Evolutionary conservation across 164 flowering plant species (phyloP), one percentile per base, ranked within the genome.

Genomic region (Sextonia rubra): DNA sequence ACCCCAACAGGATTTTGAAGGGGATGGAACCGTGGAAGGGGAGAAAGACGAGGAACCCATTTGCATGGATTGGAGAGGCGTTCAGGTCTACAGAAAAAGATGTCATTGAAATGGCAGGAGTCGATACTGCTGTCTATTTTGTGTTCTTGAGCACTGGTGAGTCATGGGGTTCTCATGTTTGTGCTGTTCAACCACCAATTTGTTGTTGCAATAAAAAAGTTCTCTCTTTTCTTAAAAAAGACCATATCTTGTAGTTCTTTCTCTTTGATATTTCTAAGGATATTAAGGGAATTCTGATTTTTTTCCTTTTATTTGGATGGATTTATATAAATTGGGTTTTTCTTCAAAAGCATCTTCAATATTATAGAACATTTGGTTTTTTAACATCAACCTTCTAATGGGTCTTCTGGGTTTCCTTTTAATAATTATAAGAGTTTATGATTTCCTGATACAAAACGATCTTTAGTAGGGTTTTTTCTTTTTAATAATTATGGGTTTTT

Each of bases 61-160:
- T 91, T 72, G 52, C 92, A 24, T 94, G 98, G 98, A 87, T 89
- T 77, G 52, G 55, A 32, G 98, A 92, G 66, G 86, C 87, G 3
- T 1, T 88, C 24, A 65, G 84, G 30, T 86, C 97, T 20, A 37
- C 86, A 4, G 97, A 91, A 72, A 78, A 81, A 60, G 97, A 94
- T 11, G 75, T 94, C 20, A 80, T 94, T 47, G 17, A 76, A 61
- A 75, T 83, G 73, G 88, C 98, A 60, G 98, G 98, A 1, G 88
- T 92, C 25, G 98, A 94, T 68, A 60, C 95, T 62, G 98, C 98
- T 66, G 97, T 91, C 64, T 92, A 94, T 83, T 88, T 92, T 61
- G 90, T 94, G 71, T 94, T 88, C 85, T 73, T 94, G 74, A 65
- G 81, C 78, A 86, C 98, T 47, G 91, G 98, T 94, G 18, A 52